phyloP scores from a whole-genome alignment of 495 filamentous ascomycete genomes.

The Diplogelasinospora grovesii region DNA sequence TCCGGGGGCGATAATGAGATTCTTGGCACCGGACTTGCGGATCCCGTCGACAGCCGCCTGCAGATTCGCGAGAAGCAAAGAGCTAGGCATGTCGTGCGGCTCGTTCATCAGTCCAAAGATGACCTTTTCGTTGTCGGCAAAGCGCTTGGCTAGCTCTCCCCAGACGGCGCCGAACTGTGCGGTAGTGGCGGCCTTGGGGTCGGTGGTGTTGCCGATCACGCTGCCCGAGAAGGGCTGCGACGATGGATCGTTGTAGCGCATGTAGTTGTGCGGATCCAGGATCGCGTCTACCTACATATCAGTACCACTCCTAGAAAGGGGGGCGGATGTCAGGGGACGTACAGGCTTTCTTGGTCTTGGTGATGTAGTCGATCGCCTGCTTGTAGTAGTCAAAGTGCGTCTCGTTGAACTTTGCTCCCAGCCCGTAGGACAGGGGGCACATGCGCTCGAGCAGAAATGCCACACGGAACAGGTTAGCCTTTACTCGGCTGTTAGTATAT shows the following conservation, averaged over 20 bases:
- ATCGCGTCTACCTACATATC: constrained; percentile 29
- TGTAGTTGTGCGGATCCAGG: constrained; percentile 52
- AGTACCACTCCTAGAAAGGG: too few species aligned
- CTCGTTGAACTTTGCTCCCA: constrained; percentile 48
- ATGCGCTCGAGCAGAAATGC: constrained; percentile 51
- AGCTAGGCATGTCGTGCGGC: constrained; percentile 45
- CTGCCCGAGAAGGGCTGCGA: constrained; percentile 43
- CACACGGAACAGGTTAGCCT: constrained; percentile 49
- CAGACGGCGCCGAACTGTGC: constrained; percentile 47
- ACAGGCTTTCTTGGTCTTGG: constrained; percentile 40
- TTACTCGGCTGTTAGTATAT: too few species aligned
- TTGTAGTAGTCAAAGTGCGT: constrained; percentile 44
- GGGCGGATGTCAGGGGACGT: constrained; percentile 1
- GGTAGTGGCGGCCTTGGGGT: constrained; percentile 37
- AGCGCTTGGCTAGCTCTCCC: constrained; percentile 44
- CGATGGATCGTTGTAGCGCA: constrained; percentile 48
- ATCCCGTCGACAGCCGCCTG: constrained; percentile 47
- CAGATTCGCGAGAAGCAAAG: constrained; percentile 40
- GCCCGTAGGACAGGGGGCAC: constrained; percentile 40
- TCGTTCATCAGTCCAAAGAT: constrained; percentile 47
- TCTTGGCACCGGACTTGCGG: constrained; percentile 34
- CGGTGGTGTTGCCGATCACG: constrained; percentile 43
- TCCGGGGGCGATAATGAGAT: constrained; percentile 45
- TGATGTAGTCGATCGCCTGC: constrained; percentile 46
- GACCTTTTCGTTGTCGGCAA: constrained; percentile 43